phyloP scores from a whole-genome alignment of 2,329 filamentous ascomycete genomes.

The Scolecobasidium constrictum region DNA sequence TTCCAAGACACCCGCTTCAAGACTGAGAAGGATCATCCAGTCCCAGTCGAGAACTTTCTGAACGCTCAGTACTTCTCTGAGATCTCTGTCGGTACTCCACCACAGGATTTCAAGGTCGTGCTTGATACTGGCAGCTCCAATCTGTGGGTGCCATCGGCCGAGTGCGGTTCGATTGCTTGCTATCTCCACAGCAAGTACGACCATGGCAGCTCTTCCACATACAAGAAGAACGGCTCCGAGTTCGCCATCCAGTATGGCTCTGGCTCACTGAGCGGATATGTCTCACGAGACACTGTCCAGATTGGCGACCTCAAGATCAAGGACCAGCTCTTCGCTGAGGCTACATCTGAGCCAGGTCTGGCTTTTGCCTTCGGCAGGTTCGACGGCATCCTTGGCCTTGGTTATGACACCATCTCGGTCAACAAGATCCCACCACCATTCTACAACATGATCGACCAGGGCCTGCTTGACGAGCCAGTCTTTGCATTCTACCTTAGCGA shows the following conservation, averaged over 20 bases:
- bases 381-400: constrained; percentile 90
- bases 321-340: constrained; percentile 90
- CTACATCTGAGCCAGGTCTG: constrained; percentile 87
- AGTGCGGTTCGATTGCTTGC: constrained; percentile 93
- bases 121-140: constrained; percentile 98
- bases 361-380: constrained; percentile 97
- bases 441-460: constrained; percentile 90
- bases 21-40: constrained; percentile 58
- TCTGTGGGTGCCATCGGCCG: constrained; percentile 87
- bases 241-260: constrained; percentile 96
- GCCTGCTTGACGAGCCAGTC: constrained; percentile 78
- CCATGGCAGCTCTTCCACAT: constrained; percentile 75
- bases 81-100: constrained; percentile 82
- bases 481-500: constrained; percentile 94
- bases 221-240: constrained; percentile 83
- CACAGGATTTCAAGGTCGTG: constrained; percentile 95
- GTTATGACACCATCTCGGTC: constrained; percentile 93
- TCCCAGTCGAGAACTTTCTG: constrained; percentile 93
- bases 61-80: constrained; percentile 99
- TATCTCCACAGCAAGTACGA: constrained; percentile 97
- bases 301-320: constrained; percentile 87
- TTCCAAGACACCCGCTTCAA: constrained; percentile 66
- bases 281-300: constrained; percentile 75
- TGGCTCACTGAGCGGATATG: constrained; percentile 83
- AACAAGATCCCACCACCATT: constrained; percentile 92